A percentile compares a stretch with the other conserved stretches of the same genome.
These are phyloP conservation scores for Hypoxylon sp. DNA, from an alignment of 2,329 filamentous ascomycete genomes.

Conservation along the genomic window DNA sequence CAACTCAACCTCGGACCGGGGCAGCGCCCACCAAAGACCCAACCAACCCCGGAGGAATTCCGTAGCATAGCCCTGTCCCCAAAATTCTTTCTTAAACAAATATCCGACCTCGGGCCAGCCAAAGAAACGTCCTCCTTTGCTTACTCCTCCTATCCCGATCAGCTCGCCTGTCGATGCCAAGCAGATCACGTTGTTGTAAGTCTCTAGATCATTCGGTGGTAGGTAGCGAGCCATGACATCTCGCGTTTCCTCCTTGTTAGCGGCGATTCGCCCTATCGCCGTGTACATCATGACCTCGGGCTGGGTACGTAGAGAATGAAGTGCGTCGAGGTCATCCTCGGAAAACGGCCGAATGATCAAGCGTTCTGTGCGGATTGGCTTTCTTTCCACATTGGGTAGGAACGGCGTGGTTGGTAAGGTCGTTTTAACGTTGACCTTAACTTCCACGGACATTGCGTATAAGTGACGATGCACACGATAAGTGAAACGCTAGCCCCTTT, in stretches of 20 bases:
- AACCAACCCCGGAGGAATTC: conserved; percentile 68
- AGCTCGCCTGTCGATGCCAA: conserved; percentile 64
- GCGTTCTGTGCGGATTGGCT: conserved; percentile 64
- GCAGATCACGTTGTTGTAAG: conserved; percentile 71
- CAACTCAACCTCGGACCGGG: conserved; percentile 62
- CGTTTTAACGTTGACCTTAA: conserved; percentile 62
- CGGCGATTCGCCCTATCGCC: conserved; percentile 59
- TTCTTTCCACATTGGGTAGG: conserved; percentile 58
- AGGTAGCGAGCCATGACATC: conserved; percentile 59
- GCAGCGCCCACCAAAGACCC: conserved; percentile 64
- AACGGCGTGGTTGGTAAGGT: conserved; percentile 62
- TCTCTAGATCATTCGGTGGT: conserved; percentile 64
- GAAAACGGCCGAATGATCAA: conserved; percentile 68
- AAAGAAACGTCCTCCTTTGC: conserved; percentile 50
- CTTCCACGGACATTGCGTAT: conserved; percentile 25
- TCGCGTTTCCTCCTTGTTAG: conserved; percentile 61
- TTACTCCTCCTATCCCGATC: conserved; percentile 65
- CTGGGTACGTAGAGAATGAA: conserved; percentile 69
- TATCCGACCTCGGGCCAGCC: conserved; percentile 74
- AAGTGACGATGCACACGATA: background rate
- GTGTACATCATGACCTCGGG: conserved; percentile 76
- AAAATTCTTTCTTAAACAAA: conserved; percentile 66
- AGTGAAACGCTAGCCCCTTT: background rate
- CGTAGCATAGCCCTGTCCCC: conserved; percentile 70
- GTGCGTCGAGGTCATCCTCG: conserved; percentile 64